phyloP scores from a whole-genome alignment of 257 asterid species.

The Catharanthus roseus region DNA sequence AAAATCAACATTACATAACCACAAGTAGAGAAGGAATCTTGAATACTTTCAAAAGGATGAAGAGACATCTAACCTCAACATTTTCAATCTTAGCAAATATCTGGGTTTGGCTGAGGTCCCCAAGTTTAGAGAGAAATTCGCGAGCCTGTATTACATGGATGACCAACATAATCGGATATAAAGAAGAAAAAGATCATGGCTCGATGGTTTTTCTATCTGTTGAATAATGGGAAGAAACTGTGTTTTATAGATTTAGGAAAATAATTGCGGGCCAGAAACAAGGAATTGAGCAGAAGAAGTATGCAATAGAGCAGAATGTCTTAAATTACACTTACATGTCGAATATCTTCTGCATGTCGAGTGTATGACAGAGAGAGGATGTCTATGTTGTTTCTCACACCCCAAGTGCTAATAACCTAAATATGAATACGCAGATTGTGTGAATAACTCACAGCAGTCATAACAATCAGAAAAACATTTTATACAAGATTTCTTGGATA shows the following conservation, averaged over 20 bases:
- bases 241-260: not conserved
- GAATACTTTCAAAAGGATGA: not conserved
- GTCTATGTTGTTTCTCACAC: constrained; percentile 71
- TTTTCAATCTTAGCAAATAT: constrained; percentile 83
- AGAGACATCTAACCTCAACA: constrained; percentile 56
- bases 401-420: constrained; percentile 88
- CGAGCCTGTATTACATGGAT: constrained; percentile 57
- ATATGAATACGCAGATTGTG: not conserved
- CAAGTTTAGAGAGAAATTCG: constrained; percentile 63
- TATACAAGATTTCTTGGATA: not conserved
- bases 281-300: not conserved
- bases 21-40: not conserved
- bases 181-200: not conserved
- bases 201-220: not conserved
- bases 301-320: not conserved
- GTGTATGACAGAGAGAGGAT: constrained; percentile 76
- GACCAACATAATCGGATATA: not conserved
- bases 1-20: not conserved
- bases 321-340: constrained; percentile 22
- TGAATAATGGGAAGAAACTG: not conserved
- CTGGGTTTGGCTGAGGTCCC: constrained; percentile 68
- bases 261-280: not conserved
- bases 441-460: not conserved
- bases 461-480: not conserved
- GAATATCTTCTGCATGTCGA: constrained; percentile 83